phyloP scores from a whole-genome alignment of 306 rosid genomes.

The Lathyrus tuberosus region DNA sequence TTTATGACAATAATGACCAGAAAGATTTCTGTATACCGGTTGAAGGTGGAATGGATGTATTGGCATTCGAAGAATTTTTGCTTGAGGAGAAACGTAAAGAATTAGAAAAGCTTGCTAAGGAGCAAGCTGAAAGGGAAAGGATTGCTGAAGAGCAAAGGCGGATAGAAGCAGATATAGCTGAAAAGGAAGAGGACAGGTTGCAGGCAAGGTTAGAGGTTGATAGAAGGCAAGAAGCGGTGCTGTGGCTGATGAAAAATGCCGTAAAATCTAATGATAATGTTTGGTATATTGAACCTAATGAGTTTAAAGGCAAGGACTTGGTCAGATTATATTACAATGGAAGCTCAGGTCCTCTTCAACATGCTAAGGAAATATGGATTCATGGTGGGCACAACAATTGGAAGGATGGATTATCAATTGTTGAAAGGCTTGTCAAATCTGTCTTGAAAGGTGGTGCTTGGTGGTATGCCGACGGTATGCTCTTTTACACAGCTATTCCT shows the following conservation, averaged over 20 bases:
- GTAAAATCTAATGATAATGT: slow-evolving; percentile 63
- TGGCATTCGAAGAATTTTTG: slow-evolving; percentile 77
- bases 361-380: slow-evolving; percentile 80
- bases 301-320: slow-evolving; percentile 62
- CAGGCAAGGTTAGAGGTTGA: slow-evolving; percentile 65
- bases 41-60: slow-evolving; percentile 76
- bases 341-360: slow-evolving; percentile 84
- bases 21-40: slow-evolving; percentile 71
- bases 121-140: slow-evolving; percentile 84
- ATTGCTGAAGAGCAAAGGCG: slow-evolving; percentile 74
- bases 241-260: slow-evolving; percentile 54
- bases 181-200: slow-evolving; percentile 67
- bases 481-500: slow-evolving; percentile 27
- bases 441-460: slow-evolving; percentile 65
- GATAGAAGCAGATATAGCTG: slow-evolving; percentile 75
- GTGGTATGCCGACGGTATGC: slow-evolving; percentile 93
- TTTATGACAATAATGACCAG: slow-evolving; percentile 84
- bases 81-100: slow-evolving; percentile 90
- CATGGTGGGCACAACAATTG: slow-evolving; percentile 90
- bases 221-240: slow-evolving; percentile 56
- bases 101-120: slow-evolving; percentile 70
- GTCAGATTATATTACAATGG: slow-evolving; percentile 72
- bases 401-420: slow-evolving; percentile 68
- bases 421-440: slow-evolving; percentile 62
- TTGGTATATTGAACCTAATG: slow-evolving; percentile 77